Base-by-base conservation (phyloP, 2,329 filamentous ascomycete genomes). In the Epichloe baconii region DNA sequence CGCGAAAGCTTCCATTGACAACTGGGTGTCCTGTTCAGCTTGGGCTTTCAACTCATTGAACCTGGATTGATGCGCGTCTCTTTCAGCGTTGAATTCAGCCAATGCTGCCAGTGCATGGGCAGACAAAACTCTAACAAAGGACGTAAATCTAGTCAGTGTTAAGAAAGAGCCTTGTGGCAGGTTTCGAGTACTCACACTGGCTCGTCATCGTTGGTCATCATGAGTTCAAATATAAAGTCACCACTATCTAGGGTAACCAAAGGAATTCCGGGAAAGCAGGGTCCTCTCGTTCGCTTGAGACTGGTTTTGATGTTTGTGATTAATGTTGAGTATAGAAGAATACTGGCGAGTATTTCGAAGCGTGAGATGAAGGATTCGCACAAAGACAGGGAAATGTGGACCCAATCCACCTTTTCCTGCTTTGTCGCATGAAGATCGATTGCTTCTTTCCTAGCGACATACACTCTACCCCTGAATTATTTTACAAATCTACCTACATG, bases 71-170 rank as follows among this genome's bases (percentile, higher is more conserved):
- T 78, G 76, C 14, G 76, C 76, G 63, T 89, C 84, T 56, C 82
- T 79, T 65, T 91, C 87, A 45, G 74, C 70, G 61, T 87, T 84
- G 69, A 93, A 91, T 55, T 83, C 76, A 63, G 83, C 76, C 52
- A 91, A 73, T n/a, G 83, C 82, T 26, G 76, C 76, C 42, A 90
- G 73, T 3, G 86, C 76, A 54, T 78, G 74, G 38, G 77, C 71
- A 5, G 86, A 86, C 53, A 93, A 78, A 53, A 74, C 72, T 56
- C 64, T 66, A 41, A 23, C 42, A 12, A 17, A 35, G 12, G 41
- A 40, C 38, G 37, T n/a, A 49, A 41, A 45, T 49, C 59, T 44
- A 55, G 53, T 51, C 42, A 51, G 14, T 8, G 10, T 10, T 21
- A 12, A 48, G 6, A 35, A 17, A 41, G 2, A 15, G 17, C 19